Conservation (phyloP, 768 basidiomycete species). For the Boletus tomentosulus region DNA sequence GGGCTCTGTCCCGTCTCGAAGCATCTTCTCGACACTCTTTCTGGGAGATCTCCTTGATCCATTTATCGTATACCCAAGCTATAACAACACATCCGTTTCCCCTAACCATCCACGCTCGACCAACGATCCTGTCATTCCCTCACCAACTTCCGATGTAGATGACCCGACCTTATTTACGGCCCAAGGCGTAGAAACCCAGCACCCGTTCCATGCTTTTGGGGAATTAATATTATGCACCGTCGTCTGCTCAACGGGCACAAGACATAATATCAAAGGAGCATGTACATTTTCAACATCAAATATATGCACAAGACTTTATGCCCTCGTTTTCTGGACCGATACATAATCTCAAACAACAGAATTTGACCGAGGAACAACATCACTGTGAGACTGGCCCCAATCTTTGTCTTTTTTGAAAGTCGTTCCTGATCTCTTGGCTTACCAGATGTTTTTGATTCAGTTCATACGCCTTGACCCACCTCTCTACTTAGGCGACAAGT, state of each 20-base stretch:
- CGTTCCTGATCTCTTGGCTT: slow-evolving; percentile 44
- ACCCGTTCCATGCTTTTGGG: slow-evolving; percentile 24
- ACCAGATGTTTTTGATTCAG: slow-evolving; percentile 50
- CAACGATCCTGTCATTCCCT: slow-evolving; percentile 26
- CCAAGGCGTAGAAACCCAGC: slow-evolving; percentile 20
- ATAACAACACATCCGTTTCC: slow-evolving; percentile 32
- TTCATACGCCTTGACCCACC: slow-evolving; percentile 9
- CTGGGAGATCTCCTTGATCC: slow-evolving; percentile 42
- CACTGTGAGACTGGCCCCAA: slow-evolving; percentile 43
- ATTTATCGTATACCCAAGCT: slow-evolving; percentile 41
- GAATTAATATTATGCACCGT: slow-evolving; percentile 25
- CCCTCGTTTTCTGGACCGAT: slow-evolving; percentile 21
- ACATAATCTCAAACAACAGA: slow-evolving; percentile 28
- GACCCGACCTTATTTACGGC: slow-evolving; percentile 26
- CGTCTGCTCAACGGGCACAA: slow-evolving; percentile 22
- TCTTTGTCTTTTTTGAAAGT: slow-evolving; percentile 30
- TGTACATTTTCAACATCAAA: slow-evolving; percentile 20
- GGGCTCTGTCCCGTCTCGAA: slow-evolving; percentile 33
- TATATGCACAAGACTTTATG: slow-evolving; percentile 26
- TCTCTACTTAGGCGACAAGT: slow-evolving; percentile 36
- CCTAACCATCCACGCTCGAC: slow-evolving; percentile 31
- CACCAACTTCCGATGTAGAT: slow-evolving; percentile 22
- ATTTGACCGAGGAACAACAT: slow-evolving; percentile 49
- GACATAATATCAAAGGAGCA: slow-evolving; percentile 28
- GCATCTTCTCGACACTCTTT: slow-evolving; percentile 39